phyloP scores from a whole-genome alignment of 345 rosid species.

The Clarkia xantiana region DNA sequence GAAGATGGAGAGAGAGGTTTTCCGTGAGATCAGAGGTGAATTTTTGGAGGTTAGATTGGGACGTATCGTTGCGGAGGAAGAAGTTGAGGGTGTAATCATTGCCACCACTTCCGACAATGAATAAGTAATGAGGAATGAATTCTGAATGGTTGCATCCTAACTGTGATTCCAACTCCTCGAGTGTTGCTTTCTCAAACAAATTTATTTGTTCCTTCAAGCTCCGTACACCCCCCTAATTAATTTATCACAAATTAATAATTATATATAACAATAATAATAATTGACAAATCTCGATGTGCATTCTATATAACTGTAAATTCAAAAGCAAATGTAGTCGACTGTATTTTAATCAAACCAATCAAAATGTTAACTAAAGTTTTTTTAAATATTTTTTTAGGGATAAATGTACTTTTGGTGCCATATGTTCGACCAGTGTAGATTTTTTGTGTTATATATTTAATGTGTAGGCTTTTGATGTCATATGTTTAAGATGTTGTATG shows the following conservation, averaged over 20 bases:
- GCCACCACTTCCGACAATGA: slow-evolving; percentile 45
- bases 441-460: too few relatives aligned
- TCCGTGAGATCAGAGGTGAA: slow-evolving; percentile 34
- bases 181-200: slow-evolving; percentile 30
- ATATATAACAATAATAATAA: too few relatives aligned
- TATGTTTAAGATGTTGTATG: too few relatives aligned
- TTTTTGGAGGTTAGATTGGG: slow-evolving; percentile 14
- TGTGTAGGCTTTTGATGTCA: too few relatives aligned
- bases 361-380: too few relatives aligned
- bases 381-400: too few relatives aligned
- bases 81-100: slow-evolving; percentile 56
- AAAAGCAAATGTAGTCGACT: too few relatives aligned
- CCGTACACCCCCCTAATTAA: slow-evolving; percentile 39
- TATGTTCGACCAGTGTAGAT: too few relatives aligned
- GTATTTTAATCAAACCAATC: too few relatives aligned
- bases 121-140: slow-evolving; percentile 20
- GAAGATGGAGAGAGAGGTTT: slow-evolving; percentile 23
- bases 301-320: background rate
- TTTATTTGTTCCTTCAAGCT: slow-evolving; percentile 32
- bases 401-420: too few relatives aligned
- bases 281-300: background rate
- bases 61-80: slow-evolving; percentile 14
- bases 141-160: slow-evolving; percentile 8
- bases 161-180: slow-evolving; percentile 20
- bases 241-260: background rate